Percentiles rank a stretch among this genome's conserved stretches.
Conservation (phyloP, 2,329 filamentous ascomycete species). For the Fonsecaea nubica region DNA sequence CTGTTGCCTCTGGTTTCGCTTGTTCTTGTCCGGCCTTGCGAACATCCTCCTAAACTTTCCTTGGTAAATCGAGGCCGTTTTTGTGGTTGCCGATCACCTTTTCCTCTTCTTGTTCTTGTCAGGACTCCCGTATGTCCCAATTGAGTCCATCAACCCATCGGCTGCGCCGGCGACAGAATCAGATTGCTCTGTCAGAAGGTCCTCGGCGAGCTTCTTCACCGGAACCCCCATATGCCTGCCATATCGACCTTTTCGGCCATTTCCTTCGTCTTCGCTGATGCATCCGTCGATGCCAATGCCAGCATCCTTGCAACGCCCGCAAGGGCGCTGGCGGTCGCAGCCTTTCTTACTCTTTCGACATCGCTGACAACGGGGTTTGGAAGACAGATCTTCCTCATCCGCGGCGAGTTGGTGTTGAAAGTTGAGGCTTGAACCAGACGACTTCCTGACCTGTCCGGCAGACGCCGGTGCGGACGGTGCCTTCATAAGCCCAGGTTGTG, state of each 20-base stretch:
- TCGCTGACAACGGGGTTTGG: conserved; percentile 94
- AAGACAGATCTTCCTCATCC: conserved; percentile 89
- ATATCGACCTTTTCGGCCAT: conserved; percentile 94
- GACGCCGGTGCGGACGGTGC: conserved; percentile 57
- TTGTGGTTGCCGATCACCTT: conserved; percentile 50
- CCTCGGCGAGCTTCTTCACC: conserved; percentile 63
- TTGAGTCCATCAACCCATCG: conserved; percentile 43
- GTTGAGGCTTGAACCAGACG: conserved; percentile 64
- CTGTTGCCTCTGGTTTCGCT: conserved; percentile 1
- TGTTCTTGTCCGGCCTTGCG: background rate
- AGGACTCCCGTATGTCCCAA: conserved; percentile 45
- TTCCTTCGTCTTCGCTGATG: conserved; percentile 96
- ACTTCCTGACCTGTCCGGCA: conserved; percentile 61
- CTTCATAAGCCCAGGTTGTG: conserved; percentile 44
- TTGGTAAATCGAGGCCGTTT: background rate
- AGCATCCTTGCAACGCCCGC: conserved; percentile 92
- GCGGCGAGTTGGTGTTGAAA: conserved; percentile 68
- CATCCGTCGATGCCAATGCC: conserved; percentile 92
- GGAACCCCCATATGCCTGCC: conserved; percentile 72
- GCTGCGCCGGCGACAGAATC: conserved; percentile 52
- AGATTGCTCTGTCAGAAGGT: conserved; percentile 58
- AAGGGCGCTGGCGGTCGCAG: conserved; percentile 94
- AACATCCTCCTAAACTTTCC: background rate
- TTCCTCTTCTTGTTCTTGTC: conserved; percentile 76
- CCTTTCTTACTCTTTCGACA: conserved; percentile 99